phyloP scores from a whole-genome alignment of 108 stramenopile species.

The Cyclotella atomus region DNA sequence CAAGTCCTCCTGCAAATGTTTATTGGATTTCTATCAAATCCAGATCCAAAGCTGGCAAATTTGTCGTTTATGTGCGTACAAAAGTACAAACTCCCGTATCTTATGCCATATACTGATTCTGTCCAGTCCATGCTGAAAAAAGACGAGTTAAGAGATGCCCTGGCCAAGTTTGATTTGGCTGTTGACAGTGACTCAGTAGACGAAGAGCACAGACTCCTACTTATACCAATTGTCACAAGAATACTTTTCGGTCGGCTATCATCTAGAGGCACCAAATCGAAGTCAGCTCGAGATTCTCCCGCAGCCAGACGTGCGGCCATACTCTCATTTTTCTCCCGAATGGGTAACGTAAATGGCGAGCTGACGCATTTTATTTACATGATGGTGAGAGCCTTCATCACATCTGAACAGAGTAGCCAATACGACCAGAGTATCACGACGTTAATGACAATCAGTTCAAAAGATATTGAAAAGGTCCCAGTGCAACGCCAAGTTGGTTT shows the following conservation, averaged over 20 bases:
- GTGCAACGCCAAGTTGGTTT: slow-evolving; percentile 75
- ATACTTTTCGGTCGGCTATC: slow-evolving; percentile 83
- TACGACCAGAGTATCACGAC: slow-evolving; percentile 26
- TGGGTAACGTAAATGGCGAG: slow-evolving; percentile 65
- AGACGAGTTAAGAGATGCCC: slow-evolving; percentile 67
- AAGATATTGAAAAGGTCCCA: slow-evolving; percentile 44
- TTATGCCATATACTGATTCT: slow-evolving; percentile 61
- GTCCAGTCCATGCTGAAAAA: slow-evolving; percentile 61
- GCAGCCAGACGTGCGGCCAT: slow-evolving; percentile 73
- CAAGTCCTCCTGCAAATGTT: slow-evolving; percentile 60
- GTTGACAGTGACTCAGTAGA: slow-evolving; percentile 50
- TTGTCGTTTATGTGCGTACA: slow-evolving; percentile 66
- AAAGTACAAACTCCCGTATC: slow-evolving; percentile 66
- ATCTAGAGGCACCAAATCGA: slow-evolving; percentile 54
- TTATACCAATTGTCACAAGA: slow-evolving; percentile 67
- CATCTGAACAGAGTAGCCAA: slow-evolving; percentile 23
- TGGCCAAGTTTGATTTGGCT: slow-evolving; percentile 68
- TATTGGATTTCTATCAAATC: slow-evolving; percentile 64
- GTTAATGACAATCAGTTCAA: slow-evolving; percentile 28
- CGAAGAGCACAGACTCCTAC: slow-evolving; percentile 55
- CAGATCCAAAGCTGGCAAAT: slow-evolving; percentile 61
- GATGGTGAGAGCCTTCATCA: slow-evolving; percentile 78
- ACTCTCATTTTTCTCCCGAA: slow-evolving; percentile 73
- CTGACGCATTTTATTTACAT: slow-evolving; percentile 76
- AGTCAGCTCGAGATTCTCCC: slow-evolving; percentile 79